These are phyloP conservation scores for Boletus sensibilis DNA, from an alignment of 768 basidiomycete genomes.

Conservation along the genomic window DNA sequence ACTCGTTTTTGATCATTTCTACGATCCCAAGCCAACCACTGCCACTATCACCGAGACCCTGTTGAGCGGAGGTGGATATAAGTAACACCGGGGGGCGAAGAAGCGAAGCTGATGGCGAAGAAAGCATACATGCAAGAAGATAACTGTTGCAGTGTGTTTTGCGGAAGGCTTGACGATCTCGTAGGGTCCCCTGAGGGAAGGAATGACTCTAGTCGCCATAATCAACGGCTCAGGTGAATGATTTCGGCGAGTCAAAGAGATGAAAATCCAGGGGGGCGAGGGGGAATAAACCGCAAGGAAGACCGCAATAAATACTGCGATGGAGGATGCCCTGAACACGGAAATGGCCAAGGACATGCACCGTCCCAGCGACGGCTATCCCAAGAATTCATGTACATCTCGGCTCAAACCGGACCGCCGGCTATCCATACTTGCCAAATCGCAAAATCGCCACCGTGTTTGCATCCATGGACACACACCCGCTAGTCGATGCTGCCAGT, in stretches of 20 bases:
- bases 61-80: neutral
- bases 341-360: neutral
- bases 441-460: neutral
- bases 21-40: slow-evolving; percentile 78
- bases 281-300: slow-evolving; percentile 1
- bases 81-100: slow-evolving; percentile 4
- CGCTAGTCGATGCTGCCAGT: slow-evolving; percentile 12
- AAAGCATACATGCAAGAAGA: slow-evolving; percentile 79
- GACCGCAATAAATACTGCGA: slow-evolving; percentile 3
- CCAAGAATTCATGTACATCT: neutral
- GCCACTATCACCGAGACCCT: slow-evolving; percentile 79
- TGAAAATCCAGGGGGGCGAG: neutral
- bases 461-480: slow-evolving; percentile 18
- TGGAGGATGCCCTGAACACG: slow-evolving; percentile 4
- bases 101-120: neutral
- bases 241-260: neutral
- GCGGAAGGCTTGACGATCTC: slow-evolving; percentile 52
- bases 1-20: slow-evolving; percentile 55
- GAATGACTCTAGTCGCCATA: slow-evolving; percentile 23
- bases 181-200: slow-evolving; percentile 29
- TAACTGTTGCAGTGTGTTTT: slow-evolving; percentile 82
- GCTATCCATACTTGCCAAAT: slow-evolving; percentile 3
- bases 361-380: neutral
- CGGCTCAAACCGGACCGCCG: slow-evolving; percentile 26
- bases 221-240: neutral